Conservation (phyloP, 2,329 filamentous ascomycete genomes). For the Diaporthe australafricana region DNA sequence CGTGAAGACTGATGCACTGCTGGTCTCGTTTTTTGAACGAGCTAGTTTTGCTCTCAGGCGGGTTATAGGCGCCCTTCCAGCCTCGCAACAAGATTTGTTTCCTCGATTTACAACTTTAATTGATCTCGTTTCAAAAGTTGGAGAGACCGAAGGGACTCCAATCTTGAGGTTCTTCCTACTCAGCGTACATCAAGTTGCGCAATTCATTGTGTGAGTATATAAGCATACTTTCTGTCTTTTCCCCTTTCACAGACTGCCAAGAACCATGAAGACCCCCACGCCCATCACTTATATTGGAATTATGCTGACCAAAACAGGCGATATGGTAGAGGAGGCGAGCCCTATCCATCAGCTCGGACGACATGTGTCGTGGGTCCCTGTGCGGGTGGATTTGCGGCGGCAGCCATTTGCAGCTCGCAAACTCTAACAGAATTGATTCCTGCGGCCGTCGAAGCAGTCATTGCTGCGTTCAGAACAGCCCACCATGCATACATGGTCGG, state of each 20-base stretch:
- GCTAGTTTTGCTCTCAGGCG: not conserved
- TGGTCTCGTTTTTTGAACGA: constrained; percentile 14
- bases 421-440: constrained; percentile 71
- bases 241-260: not conserved
- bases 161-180: not conserved
- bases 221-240: no score
- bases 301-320: not conserved
- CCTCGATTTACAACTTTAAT: constrained; percentile 2
- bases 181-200: not conserved
- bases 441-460: constrained; percentile 72
- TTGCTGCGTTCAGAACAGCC: constrained; percentile 73
- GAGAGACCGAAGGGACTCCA: not conserved
- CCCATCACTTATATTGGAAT: not conserved
- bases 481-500: constrained; percentile 63
- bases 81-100: not conserved
- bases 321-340: constrained; percentile 7
- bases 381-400: constrained; percentile 74
- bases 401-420: constrained; percentile 71
- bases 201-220: constrained; percentile 9
- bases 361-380: constrained; percentile 65
- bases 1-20: not conserved
- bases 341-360: constrained; percentile 10
- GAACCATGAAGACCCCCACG: no score
- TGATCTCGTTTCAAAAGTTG: constrained; percentile 1
- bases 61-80: not conserved